Evolutionary conservation across 306 rosid species (phyloP).

Genomic region (Casuarina cunninghamiana): DNA sequence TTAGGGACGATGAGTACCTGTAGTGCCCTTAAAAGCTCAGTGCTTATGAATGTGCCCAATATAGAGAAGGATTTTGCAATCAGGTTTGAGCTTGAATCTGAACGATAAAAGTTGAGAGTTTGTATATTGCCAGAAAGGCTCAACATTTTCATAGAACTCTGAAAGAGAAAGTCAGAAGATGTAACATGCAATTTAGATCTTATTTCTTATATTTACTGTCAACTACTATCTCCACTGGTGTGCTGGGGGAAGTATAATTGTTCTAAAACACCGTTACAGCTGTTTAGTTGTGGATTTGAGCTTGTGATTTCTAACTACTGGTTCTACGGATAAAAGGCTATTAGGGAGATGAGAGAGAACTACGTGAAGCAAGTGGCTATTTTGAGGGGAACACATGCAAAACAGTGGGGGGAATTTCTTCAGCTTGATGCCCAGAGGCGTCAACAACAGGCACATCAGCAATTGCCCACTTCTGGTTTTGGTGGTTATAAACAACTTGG

Average conservation of each 20-base stretch:
- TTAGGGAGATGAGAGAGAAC: slow-evolving; percentile 82
- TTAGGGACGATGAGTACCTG: neutral
- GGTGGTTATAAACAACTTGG: slow-evolving; percentile 69
- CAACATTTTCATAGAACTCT: neutral
- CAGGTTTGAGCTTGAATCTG: neutral
- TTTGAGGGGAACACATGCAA: slow-evolving; percentile 67
- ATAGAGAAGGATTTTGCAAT: slow-evolving; percentile 3
- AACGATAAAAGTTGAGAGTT: neutral
- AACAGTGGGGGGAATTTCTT: slow-evolving; percentile 89
- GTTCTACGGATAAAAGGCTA: slow-evolving; percentile 52
- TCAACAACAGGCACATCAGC: slow-evolving; percentile 75
- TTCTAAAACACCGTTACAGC: slow-evolving; percentile 1
- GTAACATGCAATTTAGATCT: neutral
- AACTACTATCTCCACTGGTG: slow-evolving; percentile 3
- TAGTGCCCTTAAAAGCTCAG: neutral
- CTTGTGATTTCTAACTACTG: slow-evolving; percentile 35
- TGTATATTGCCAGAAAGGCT: neutral
- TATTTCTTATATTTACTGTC: neutral
- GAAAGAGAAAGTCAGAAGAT: slow-evolving; percentile 1
- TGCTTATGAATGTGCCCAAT: neutral
- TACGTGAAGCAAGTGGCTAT: slow-evolving; percentile 71
- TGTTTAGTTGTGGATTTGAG: slow-evolving; percentile 18
- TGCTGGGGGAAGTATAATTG: slow-evolving; percentile 10
- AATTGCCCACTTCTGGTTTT: slow-evolving; percentile 56
- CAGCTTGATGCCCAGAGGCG: slow-evolving; percentile 74